phyloP scores from a whole-genome alignment of 495 filamentous ascomycete species.

The Collariella sp. region DNA sequence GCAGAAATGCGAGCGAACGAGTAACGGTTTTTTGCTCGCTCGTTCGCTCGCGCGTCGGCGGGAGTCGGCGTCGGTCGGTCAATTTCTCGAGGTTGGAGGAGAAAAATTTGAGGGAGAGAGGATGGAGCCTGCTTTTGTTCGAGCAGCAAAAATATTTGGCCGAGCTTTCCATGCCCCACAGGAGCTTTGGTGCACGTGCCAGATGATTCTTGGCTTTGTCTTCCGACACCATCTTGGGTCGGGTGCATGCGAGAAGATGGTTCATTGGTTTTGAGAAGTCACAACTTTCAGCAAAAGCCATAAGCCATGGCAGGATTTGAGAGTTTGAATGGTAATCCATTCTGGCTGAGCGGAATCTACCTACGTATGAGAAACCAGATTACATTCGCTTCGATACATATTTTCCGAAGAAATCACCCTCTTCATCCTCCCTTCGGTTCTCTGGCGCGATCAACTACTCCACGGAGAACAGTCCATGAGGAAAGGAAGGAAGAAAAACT shows the following conservation, averaged over 20 bases:
- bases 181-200: background rate
- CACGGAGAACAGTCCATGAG: background rate
- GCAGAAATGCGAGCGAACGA: too few relatives aligned
- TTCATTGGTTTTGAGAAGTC: too few relatives aligned
- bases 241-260: background rate
- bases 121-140: background rate
- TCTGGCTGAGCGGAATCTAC: slow-evolving; percentile 1
- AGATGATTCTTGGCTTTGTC: background rate
- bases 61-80: background rate
- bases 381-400: background rate
- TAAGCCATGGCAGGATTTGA: background rate
- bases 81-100: background rate
- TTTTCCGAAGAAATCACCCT: background rate
- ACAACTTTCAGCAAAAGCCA: too few relatives aligned
- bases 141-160: background rate
- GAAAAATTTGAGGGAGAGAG: background rate
- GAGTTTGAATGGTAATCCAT: background rate
- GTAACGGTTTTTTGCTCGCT: background rate
- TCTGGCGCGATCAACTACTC: background rate
- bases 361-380: background rate
- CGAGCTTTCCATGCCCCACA: background rate
- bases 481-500: slow-evolving; percentile 12
- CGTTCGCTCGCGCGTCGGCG: background rate
- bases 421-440: background rate
- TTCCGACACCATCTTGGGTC: background rate